Percentiles rank a stretch among this genome's conserved stretches.
phyloP scores from a whole-genome alignment of 2,329 filamentous ascomycete species.

The Cladosporium sp. region DNA sequence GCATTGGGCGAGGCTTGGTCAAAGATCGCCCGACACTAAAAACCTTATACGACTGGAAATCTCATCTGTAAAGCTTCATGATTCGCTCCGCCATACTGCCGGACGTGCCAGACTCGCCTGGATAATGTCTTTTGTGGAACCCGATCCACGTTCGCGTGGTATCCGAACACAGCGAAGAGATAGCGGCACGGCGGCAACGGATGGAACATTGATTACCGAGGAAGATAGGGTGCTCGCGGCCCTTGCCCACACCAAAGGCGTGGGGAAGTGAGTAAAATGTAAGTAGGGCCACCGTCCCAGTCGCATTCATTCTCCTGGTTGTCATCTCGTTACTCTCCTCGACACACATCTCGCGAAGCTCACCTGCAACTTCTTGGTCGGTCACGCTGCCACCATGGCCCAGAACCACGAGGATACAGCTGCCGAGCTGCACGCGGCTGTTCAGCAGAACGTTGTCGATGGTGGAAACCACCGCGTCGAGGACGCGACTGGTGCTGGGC shows the following conservation, averaged over 20 bases:
- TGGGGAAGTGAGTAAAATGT: slow-evolving; percentile 3
- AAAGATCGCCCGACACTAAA: background rate
- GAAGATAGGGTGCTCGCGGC: slow-evolving; percentile 8
- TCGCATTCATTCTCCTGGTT: background rate
- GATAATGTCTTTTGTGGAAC: slow-evolving; percentile 8
- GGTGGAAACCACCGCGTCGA: background rate
- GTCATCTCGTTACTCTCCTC: slow-evolving; percentile 1
- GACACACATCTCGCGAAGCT: background rate
- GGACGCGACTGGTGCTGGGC: slow-evolving; percentile 7
- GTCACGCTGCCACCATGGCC: slow-evolving; percentile 17
- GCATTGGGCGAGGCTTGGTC: slow-evolving; percentile 10
- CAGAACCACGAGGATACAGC: slow-evolving; percentile 27
- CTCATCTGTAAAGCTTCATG: slow-evolving; percentile 6
- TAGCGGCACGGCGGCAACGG: slow-evolving; percentile 12
- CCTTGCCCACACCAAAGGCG: background rate
- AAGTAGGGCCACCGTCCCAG: slow-evolving; percentile 11
- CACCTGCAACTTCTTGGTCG: background rate
- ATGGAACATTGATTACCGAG: slow-evolving; percentile 10
- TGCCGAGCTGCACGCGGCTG: slow-evolving; percentile 19
- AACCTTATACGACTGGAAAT: slow-evolving; percentile 9
- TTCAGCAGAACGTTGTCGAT: background rate
- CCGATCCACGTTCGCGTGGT: slow-evolving; percentile 5
- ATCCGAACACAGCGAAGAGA: slow-evolving; percentile 10
- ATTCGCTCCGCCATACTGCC: slow-evolving; percentile 1
- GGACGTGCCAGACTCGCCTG: background rate